Base-by-base conservation (phyloP, 2,329 filamentous ascomycete species). In the Chaetothyriales sp. region DNA sequence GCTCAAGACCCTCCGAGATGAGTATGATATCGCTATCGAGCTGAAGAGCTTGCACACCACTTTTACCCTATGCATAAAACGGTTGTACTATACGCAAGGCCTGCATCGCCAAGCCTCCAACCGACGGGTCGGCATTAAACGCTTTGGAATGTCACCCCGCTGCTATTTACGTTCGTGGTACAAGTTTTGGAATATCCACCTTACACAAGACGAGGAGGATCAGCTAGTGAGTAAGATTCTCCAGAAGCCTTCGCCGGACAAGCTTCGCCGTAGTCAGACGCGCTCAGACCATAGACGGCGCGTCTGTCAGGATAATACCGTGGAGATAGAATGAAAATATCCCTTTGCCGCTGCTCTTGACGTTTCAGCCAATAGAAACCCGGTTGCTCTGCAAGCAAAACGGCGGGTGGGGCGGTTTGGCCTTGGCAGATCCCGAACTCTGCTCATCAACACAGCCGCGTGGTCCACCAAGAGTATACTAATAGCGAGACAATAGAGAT, bases 11-110 rank as follows among this genome's bases (percentile, higher is more conserved):
- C 48, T 59, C 2, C 49, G 55, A 6, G 57, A 57, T 22, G 43
- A 40, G 3, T 56, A 57, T 50, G 52, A 50, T 22, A 44, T 59
- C 33, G 10, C 53, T 8, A 49, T 59, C 46, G 48, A 52, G n/a
- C 51, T 56, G 29, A 37, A 18, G 20, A 29, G 15, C 20, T 10
- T 47, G 20, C 8, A 29, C 33, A 5, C 13, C 33, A 15, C 33
- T 15, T 40, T 40, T 15, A 40, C 1, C 33, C 33, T 40, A 15
- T 40, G 10, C 3, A 15, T 40, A 9, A 40, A 15, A 40, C 33
- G 33, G 7, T 15, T 40, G 33, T 40, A 25, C 22, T 25, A 25
- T 25, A 25, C 6, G 22, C 22, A 25, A 6, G 22, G 22, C 6
- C 6, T 15, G 2, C 4, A 15, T 40, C 33, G 33, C 10, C 33